phyloP scores from a whole-genome alignment of 2,329 filamentous ascomycete species.

The Alternaria brassicae region DNA sequence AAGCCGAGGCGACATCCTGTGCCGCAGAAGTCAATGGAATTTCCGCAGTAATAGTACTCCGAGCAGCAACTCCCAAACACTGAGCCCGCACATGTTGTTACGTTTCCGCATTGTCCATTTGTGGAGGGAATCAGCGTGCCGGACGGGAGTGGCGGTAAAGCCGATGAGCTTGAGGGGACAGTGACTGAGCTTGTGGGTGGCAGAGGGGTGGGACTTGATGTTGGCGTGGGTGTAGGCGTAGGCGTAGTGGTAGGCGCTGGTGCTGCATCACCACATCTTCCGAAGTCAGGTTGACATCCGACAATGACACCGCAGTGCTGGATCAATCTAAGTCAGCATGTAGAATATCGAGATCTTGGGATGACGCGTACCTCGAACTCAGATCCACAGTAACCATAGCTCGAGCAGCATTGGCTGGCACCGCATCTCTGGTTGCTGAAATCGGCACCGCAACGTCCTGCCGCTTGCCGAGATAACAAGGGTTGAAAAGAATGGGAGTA shows the following conservation, averaged over 20 bases:
- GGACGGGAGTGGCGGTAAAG: conserved; percentile 32
- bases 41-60: conserved; percentile 37
- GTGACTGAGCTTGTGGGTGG: conserved; percentile 18
- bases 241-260: conserved; percentile 17
- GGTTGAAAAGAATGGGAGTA: conserved; percentile 20
- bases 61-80: conserved; percentile 37
- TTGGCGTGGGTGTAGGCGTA: conserved; percentile 24
- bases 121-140: conserved; percentile 32
- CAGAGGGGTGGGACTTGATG: conserved; percentile 27
- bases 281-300: conserved; percentile 39
- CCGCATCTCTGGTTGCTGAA: conserved; percentile 26
- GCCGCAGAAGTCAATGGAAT: conserved; percentile 33
- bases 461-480: conserved; percentile 26
- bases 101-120: conserved; percentile 40
- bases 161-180: conserved; percentile 17
- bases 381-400: conserved; percentile 38
- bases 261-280: conserved; percentile 35
- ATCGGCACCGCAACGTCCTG: conserved; percentile 36
- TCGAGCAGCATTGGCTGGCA: conserved; percentile 34
- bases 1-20: conserved; percentile 36
- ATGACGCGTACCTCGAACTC: conserved; percentile 21
- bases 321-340: neutral
- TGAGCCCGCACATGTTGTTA: conserved; percentile 38
- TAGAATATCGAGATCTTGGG: neutral
- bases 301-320: conserved; percentile 29